These are phyloP conservation scores for Podaxis rugospora DNA, from an alignment of 768 basidiomycete genomes.

Conservation along the genomic window DNA sequence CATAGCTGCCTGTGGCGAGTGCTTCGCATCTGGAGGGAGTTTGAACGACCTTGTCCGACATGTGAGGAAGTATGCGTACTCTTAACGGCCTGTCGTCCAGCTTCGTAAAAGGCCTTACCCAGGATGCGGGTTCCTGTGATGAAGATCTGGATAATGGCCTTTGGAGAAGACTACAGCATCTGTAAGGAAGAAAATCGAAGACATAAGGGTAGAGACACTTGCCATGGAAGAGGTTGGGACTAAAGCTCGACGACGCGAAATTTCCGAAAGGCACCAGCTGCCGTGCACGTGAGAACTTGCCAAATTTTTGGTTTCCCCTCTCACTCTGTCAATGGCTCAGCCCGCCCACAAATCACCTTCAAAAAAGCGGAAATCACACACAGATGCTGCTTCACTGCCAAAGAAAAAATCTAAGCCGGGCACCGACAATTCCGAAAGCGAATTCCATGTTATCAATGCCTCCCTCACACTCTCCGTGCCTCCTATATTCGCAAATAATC, in stretches of 20 bases:
- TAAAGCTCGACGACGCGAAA: not conserved
- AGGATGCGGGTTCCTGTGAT: slow-evolving; percentile 76
- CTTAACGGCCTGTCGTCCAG: slow-evolving; percentile 87
- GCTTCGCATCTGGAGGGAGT: slow-evolving; percentile 66
- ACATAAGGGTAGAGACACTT: not conserved
- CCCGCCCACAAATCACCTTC: not conserved
- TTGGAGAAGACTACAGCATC: slow-evolving; percentile 68
- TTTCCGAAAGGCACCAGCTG: slow-evolving; percentile 1
- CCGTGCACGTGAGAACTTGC: slow-evolving; percentile 1
- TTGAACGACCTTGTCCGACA: not conserved
- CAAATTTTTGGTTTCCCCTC: not conserved
- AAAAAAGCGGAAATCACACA: slow-evolving; percentile 2
- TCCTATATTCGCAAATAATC: slow-evolving; percentile 73
- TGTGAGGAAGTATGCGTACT: slow-evolving; percentile 49
- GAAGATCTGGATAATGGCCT: slow-evolving; percentile 73
- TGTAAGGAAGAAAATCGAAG: not conserved
- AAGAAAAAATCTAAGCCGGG: slow-evolving; percentile 43
- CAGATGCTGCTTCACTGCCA: not conserved
- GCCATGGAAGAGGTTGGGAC: slow-evolving; percentile 12
- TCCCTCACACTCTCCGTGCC: slow-evolving; percentile 71
- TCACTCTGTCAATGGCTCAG: not conserved
- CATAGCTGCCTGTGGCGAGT: slow-evolving; percentile 66
- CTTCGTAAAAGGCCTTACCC: slow-evolving; percentile 88
- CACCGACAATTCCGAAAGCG: slow-evolving; percentile 29
- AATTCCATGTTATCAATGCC: slow-evolving; percentile 64